phyloP scores from a whole-genome alignment of 2,329 filamentous ascomycete genomes.

The Verticillium longisporum region DNA sequence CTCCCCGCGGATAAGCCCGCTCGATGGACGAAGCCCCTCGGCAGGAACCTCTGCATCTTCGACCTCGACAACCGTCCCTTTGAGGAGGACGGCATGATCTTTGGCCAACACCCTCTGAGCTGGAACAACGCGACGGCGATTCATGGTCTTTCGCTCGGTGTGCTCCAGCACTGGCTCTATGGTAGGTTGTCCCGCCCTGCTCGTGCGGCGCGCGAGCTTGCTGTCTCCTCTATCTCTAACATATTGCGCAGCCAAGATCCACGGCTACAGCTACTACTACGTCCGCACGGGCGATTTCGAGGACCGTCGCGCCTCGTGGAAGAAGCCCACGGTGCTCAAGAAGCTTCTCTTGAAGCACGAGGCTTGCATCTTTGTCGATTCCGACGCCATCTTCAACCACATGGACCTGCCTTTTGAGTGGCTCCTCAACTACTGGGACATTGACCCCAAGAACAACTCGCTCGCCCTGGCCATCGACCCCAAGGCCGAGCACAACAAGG shows the following conservation, averaged over 20 bases:
- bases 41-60: slow-evolving; percentile 35
- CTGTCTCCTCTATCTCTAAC: no score
- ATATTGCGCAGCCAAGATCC: slow-evolving; percentile 36
- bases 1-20: slow-evolving; percentile 16
- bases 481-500: slow-evolving; percentile 27
- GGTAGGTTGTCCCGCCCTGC: no score
- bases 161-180: slow-evolving; percentile 38
- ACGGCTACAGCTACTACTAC: no score
- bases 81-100: slow-evolving; percentile 25
- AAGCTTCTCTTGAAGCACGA: slow-evolving; percentile 36
- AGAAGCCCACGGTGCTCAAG: slow-evolving; percentile 34
- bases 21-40: slow-evolving; percentile 25
- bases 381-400: slow-evolving; percentile 35
- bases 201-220: no score
- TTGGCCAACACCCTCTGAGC: slow-evolving; percentile 23
- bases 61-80: slow-evolving; percentile 36
- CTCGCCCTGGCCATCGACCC: slow-evolving; percentile 35
- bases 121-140: slow-evolving; percentile 25
- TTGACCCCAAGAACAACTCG: slow-evolving; percentile 30
- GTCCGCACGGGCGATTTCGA: slow-evolving; percentile 27
- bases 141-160: slow-evolving; percentile 29
- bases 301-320: slow-evolving; percentile 38
- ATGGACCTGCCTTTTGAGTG: slow-evolving; percentile 38
- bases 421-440: slow-evolving; percentile 39
- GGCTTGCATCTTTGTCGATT: slow-evolving; percentile 36